Percentiles rank a stretch among this genome's conserved stretches.
Conservation (phyloP, 495 filamentous ascomycete species). For the Aspergillus conjunctus region DNA sequence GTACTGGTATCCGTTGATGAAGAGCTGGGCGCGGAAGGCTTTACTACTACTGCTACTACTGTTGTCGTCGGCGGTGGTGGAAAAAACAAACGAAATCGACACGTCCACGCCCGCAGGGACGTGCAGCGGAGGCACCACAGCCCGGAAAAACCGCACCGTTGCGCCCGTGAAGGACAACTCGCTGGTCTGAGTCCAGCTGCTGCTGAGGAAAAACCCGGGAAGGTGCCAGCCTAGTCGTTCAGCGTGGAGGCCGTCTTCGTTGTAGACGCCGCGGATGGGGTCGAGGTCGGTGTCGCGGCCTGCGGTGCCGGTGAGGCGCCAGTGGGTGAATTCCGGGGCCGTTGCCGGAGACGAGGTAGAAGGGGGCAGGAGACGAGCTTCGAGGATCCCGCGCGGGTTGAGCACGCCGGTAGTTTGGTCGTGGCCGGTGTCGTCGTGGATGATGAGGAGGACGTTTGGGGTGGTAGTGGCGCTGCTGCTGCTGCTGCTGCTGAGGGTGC, state of each 20-base stretch:
- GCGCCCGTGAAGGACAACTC: constrained; percentile 44
- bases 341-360: constrained; percentile 29
- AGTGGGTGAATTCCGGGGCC: constrained; percentile 52
- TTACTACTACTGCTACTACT: too few species aligned
- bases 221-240: constrained; percentile 70
- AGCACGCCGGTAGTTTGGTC: constrained; percentile 67
- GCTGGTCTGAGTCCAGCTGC: constrained; percentile 38
- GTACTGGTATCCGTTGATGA: constrained; percentile 55
- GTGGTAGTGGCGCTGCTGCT: constrained; percentile 29
- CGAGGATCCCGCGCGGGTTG: constrained; percentile 66
- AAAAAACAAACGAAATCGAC: constrained; percentile 50
- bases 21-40: constrained; percentile 43
- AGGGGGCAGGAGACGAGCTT: constrained; percentile 46
- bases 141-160: constrained; percentile 62
- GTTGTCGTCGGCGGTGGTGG: constrained; percentile 27
- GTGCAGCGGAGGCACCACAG: constrained; percentile 51
- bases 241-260: constrained; percentile 70
- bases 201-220: constrained; percentile 55
- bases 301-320: constrained; percentile 76
- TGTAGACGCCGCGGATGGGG: constrained; percentile 66
- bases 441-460: constrained; percentile 63
- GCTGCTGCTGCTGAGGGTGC: constrained; percentile 46
- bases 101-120: constrained; percentile 44
- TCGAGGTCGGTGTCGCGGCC: constrained; percentile 70
- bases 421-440: constrained; percentile 74